Base-by-base conservation (phyloP, 2,329 filamentous ascomycete genomes). In the Pseudopithomyces maydicus region DNA sequence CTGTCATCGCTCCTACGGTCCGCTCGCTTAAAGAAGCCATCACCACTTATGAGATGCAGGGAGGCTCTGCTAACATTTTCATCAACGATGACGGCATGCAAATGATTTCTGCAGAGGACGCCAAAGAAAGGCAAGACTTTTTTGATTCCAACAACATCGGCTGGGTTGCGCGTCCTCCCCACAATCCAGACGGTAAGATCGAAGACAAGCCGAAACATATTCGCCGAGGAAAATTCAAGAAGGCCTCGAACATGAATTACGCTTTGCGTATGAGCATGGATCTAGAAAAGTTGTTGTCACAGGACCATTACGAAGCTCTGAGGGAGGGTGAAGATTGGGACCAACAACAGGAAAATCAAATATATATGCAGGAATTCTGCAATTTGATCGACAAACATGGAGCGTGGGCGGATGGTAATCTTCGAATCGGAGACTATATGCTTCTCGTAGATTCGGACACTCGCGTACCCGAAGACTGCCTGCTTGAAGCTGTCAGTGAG, bases 401-500 rank as follows among this genome's bases (percentile, higher is more conserved):
- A 17, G 90, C 66, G 8, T 75, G 89, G 89, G 91, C 91, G 17
- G 90, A 92, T 70, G 92, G 91, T 59, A 92, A 95, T 74, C 89
- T 96, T 65, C 90, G 91, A 50, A 81, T 96, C 20, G 92, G 92
- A 54, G 91, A 96, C 76, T 93, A 92, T 74, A 91, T 93, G 57
- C 79, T 90, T 32, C 79, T 93, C 57, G 90, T 74, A n/a, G 72
- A 75, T 41, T 70, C 69, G 2, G 69, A 71, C 32, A 69, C 66
- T 12, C 70, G 71, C 54, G 70, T 75, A 8, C 90, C 90, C 1
- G 78, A 82, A 38, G 90, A 93, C 74, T 94, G 90, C 68, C 81
- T 94, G 58, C 81, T 93, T 6, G 90, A 93, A 68, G 89, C 89
- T 41, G 89, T 90, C 45, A 91, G 88, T 48, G 90, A 94, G 70